phyloP scores from a whole-genome alignment of 2,329 filamentous ascomycete genomes.

The Aspergillus tamarii region DNA sequence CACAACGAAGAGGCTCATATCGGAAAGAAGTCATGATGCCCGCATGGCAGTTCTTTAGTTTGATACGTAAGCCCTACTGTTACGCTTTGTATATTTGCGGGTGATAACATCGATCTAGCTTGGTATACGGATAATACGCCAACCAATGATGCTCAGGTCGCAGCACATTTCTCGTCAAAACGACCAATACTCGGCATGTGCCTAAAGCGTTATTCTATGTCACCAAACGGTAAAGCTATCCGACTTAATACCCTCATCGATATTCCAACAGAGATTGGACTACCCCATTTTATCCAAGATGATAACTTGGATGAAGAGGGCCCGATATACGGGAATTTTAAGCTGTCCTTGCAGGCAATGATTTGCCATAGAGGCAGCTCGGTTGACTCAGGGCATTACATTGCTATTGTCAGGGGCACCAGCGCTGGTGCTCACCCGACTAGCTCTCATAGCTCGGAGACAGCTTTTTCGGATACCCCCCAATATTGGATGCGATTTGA shows the following conservation, averaged over 20 bases:
- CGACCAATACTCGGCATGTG: conserved; percentile 90
- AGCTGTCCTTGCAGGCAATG: conserved; percentile 85
- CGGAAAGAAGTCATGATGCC: conserved; percentile 89
- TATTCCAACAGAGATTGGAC: conserved; percentile 79
- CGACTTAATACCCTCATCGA: conserved; percentile 84
- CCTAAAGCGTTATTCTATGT: conserved; percentile 84
- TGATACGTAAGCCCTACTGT: conserved; percentile 71
- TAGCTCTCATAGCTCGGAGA: conserved; percentile 29
- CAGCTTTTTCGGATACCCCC: conserved; percentile 61
- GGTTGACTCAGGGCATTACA: conserved; percentile 87
- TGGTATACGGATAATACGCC: conserved; percentile 78
- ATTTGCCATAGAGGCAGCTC: conserved; percentile 90
- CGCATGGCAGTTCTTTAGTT: conserved; percentile 94
- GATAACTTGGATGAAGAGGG: conserved; percentile 70
- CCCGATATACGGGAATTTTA: conserved; percentile 82
- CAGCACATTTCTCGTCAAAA: conserved; percentile 80
- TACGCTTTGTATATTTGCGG: conserved; percentile 1
- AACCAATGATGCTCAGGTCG: conserved; percentile 75
- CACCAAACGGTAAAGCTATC: conserved; percentile 67
- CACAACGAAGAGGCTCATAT: conserved; percentile 45
- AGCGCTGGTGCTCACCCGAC: conserved; percentile 42
- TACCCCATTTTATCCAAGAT: conserved; percentile 89
- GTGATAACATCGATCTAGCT: conserved; percentile 56
- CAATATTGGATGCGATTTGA: conserved; percentile 91
- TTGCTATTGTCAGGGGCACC: conserved; percentile 79